phyloP scores from a whole-genome alignment of 139 green algal species.

The Chlamydomonas sp. region DNA sequence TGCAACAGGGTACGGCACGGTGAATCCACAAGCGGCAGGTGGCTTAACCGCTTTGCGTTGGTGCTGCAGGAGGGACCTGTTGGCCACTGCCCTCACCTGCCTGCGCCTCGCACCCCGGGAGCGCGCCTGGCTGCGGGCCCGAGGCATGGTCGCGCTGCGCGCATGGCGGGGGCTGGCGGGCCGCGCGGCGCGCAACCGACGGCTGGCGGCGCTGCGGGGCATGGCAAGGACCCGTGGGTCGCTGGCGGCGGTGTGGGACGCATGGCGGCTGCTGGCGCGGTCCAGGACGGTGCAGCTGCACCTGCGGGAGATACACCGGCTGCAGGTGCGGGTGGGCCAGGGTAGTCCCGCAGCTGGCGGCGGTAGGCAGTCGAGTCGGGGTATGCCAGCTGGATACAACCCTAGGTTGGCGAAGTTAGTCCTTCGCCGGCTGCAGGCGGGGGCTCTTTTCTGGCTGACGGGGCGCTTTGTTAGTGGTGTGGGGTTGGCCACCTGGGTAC shows the following conservation, averaged over 20 bases:
- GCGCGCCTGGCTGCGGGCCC: neutral
- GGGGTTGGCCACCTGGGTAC: too few species aligned
- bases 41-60: too few species aligned
- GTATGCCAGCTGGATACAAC: neutral
- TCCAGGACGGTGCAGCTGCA: conserved; percentile 30
- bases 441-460: too few species aligned
- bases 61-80: neutral
- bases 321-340: conserved; percentile 1
- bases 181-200: neutral
- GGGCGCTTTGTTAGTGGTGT: too few species aligned
- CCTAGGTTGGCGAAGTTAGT: too few species aligned
- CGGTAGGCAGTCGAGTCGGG: neutral
- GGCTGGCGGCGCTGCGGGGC: conserved; percentile 3
- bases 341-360: neutral
- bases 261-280: conserved; percentile 40
- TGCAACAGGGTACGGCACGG: too few species aligned
- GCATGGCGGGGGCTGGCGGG: conserved; percentile 5
- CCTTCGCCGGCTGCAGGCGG: too few species aligned
- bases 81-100: neutral
- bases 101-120: conserved; percentile 10
- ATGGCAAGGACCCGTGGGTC: neutral
- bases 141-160: neutral
- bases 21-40: too few species aligned
- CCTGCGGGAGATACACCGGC: conserved; percentile 33
- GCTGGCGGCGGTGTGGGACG: conserved; percentile 1